These are phyloP conservation scores for Rhododendron ovatum DNA, from an alignment of 148 eudicot genomes.

Conservation along the genomic window DNA sequence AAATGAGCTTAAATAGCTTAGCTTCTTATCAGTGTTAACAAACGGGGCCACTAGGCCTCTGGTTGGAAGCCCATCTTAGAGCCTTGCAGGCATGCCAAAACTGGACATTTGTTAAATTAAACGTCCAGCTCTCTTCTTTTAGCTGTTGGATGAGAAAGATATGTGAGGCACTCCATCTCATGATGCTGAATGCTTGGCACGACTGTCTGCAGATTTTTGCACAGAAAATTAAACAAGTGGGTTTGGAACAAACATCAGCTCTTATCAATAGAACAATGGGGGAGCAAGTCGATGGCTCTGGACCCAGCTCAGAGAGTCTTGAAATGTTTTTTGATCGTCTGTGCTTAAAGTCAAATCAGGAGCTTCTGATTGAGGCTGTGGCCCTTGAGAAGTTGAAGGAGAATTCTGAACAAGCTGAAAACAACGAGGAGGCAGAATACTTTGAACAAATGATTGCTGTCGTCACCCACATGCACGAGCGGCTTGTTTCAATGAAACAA, in stretches of 20 bases:
- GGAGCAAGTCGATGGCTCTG: slow-evolving; percentile 62
- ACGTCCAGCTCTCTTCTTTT: not conserved
- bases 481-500: slow-evolving; percentile 65
- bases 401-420: slow-evolving; percentile 89
- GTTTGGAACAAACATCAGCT: slow-evolving; percentile 37
- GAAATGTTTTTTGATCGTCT: slow-evolving; percentile 57
- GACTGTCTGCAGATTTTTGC: slow-evolving; percentile 42
- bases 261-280: slow-evolving; percentile 51
- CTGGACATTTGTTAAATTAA: not conserved
- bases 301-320: slow-evolving; percentile 55
- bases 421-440: slow-evolving; percentile 65
- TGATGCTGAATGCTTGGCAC: not conserved
- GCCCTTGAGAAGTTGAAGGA: slow-evolving; percentile 95
- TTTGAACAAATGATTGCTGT: slow-evolving; percentile 77
- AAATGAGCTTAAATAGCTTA: not conserved
- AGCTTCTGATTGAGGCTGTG: slow-evolving; percentile 88
- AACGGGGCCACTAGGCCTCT: not conserved
- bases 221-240: slow-evolving; percentile 54
- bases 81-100: not conserved
- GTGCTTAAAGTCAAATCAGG: slow-evolving; percentile 72
- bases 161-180: not conserved
- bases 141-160: not conserved
- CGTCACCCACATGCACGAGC: slow-evolving; percentile 76
- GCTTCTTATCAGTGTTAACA: not conserved
- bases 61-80: not conserved